phyloP scores from a whole-genome alignment of 257 asterid species.

The Petunia axillaris region DNA sequence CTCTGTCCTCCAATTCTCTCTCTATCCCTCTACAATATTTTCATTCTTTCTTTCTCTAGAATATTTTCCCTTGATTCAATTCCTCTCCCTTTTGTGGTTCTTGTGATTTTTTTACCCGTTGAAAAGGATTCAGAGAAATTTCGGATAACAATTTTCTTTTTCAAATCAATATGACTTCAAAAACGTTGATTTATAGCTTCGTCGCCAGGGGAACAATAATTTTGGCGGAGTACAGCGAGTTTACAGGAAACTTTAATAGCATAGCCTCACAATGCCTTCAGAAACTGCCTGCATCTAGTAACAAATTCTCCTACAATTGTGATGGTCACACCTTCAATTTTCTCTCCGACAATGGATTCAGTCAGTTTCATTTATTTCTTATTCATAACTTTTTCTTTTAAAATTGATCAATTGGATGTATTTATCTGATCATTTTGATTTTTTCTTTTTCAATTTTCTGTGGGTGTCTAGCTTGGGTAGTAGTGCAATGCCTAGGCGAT shows the following conservation, averaged over 20 bases:
- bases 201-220: conserved; percentile 55
- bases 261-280: conserved; percentile 59
- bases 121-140: too few species aligned
- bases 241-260: conserved; percentile 52
- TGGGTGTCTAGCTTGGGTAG: too few species aligned
- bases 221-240: conserved; percentile 54
- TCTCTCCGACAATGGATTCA: conserved; percentile 58
- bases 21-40: too few species aligned
- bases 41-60: too few species aligned
- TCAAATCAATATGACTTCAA: too few species aligned
- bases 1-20: too few species aligned
- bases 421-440: background rate
- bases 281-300: conserved; percentile 51
- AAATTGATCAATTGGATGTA: background rate
- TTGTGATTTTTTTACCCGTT: too few species aligned
- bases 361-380: conserved; percentile 35
- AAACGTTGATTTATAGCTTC: conserved; percentile 51
- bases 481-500: too few species aligned
- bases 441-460: background rate
- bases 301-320: conserved; percentile 54
- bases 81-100: too few species aligned
- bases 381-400: too few species aligned
- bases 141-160: too few species aligned
- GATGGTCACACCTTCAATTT: conserved; percentile 61
- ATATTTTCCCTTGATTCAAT: too few species aligned